These are phyloP conservation scores for Arthrobotrys pseudoclavata DNA, from an alignment of 2,329 filamentous ascomycete genomes.

Conservation along the genomic window DNA sequence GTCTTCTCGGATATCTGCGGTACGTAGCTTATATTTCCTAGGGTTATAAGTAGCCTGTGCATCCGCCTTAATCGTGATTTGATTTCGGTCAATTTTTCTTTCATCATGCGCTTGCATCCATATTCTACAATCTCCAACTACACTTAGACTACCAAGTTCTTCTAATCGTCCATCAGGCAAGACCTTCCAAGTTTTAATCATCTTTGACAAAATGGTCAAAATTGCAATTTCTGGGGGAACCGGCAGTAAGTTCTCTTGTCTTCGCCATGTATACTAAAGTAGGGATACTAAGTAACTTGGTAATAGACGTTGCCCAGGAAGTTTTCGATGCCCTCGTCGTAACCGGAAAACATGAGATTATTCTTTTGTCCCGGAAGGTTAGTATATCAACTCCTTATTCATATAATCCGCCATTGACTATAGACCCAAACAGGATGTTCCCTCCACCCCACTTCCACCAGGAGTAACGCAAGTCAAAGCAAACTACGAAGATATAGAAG, in stretches of 20 bases:
- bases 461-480: slow-evolving; percentile 67
- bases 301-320: slow-evolving; percentile 70
- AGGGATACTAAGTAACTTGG: neutral
- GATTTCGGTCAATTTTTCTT: too few species aligned
- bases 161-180: neutral
- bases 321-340: slow-evolving; percentile 70
- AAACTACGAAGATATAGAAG: slow-evolving; percentile 67
- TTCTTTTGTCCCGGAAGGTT: slow-evolving; percentile 70
- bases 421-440: slow-evolving; percentile 62
- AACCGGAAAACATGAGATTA: slow-evolving; percentile 70
- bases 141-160: neutral
- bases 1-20: neutral
- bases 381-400: slow-evolving; percentile 13
- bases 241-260: slow-evolving; percentile 65
- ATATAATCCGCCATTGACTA: slow-evolving; percentile 2
- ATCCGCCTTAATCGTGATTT: neutral
- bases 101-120: too few species aligned
- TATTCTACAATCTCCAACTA: too few species aligned
- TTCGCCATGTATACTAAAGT: neutral
- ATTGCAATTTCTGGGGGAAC: slow-evolving; percentile 69
- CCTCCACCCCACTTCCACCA: slow-evolving; percentile 42
- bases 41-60: neutral
- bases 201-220: slow-evolving; percentile 66
- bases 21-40: neutral
- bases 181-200: neutral